Conservation (phyloP, 257 asterid species). For the Thymus quinquecostatus region DNA sequence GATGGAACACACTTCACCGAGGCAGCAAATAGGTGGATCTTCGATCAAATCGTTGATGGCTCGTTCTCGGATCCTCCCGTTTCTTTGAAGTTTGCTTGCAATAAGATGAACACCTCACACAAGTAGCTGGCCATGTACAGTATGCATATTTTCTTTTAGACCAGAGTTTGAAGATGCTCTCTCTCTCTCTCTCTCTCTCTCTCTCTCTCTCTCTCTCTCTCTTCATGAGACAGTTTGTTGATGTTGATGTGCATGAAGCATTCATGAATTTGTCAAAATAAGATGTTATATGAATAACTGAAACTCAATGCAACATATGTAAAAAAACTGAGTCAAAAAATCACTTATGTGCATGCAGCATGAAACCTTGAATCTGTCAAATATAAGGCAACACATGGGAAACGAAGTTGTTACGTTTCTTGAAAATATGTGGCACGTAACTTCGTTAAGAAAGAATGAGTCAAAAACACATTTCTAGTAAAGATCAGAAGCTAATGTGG, state of each 20-base stretch:
- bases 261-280: too few species aligned
- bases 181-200: too few species aligned
- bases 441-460: neutral
- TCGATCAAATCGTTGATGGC: conserved; percentile 59
- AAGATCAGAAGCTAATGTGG: conserved; percentile 14
- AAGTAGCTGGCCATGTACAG: neutral
- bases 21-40: conserved; percentile 80
- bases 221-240: neutral
- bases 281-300: too few species aligned
- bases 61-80: conserved; percentile 74
- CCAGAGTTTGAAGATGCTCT: neutral
- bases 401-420: too few species aligned
- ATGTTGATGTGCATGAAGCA: neutral
- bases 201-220: too few species aligned
- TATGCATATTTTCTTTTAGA: neutral
- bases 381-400: too few species aligned
- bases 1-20: conserved; percentile 83
- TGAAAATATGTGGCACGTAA: too few species aligned
- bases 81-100: conserved; percentile 53
- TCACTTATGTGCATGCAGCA: too few species aligned
- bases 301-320: too few species aligned
- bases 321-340: too few species aligned
- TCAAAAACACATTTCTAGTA: neutral
- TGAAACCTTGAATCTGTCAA: too few species aligned
- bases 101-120: conserved; percentile 34